Evolutionary conservation across 2,329 filamentous ascomycete genomes (phyloP).

Genomic region (Fusarium marasasianum): DNA sequence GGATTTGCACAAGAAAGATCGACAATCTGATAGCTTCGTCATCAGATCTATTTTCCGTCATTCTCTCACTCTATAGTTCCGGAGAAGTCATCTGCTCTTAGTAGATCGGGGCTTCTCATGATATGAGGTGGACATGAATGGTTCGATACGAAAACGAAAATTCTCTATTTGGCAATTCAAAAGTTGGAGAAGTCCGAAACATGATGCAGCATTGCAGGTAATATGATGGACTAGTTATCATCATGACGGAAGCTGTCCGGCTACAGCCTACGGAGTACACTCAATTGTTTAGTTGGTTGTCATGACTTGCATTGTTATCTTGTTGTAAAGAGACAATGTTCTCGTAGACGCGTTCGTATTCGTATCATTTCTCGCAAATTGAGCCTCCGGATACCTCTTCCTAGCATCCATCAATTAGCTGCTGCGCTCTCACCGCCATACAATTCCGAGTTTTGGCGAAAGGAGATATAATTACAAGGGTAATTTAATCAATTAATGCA

Average conservation of each 20-base stretch:
- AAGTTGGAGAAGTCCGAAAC: neutral
- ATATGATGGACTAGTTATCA: neutral
- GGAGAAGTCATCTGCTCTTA: neutral
- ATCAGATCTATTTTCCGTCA: neutral
- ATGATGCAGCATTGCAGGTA: neutral
- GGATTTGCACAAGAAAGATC: neutral
- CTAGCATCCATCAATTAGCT: slow-evolving; percentile 8
- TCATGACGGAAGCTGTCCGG: neutral
- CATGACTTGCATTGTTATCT: neutral
- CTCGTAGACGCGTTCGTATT: slow-evolving; percentile 47
- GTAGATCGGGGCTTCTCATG: neutral
- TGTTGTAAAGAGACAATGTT: neutral
- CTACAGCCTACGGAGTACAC: neutral
- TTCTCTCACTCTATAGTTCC: neutral
- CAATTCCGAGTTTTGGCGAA: slow-evolving; percentile 5
- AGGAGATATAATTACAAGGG: neutral
- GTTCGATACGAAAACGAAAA: slow-evolving; percentile 6
- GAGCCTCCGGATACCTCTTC: slow-evolving; percentile 25
- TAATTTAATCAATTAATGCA: neutral
- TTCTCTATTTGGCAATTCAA: neutral
- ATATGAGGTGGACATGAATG: neutral
- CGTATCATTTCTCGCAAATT: slow-evolving; percentile 40
- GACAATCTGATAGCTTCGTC: neutral
- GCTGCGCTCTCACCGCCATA: slow-evolving; percentile 35
- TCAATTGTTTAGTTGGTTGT: neutral